Percentiles rank a stretch among this genome's conserved stretches.
These are phyloP conservation scores for Gynostemma pentaphyllum DNA, from an alignment of 306 rosid genomes.

Conservation along the genomic window DNA sequence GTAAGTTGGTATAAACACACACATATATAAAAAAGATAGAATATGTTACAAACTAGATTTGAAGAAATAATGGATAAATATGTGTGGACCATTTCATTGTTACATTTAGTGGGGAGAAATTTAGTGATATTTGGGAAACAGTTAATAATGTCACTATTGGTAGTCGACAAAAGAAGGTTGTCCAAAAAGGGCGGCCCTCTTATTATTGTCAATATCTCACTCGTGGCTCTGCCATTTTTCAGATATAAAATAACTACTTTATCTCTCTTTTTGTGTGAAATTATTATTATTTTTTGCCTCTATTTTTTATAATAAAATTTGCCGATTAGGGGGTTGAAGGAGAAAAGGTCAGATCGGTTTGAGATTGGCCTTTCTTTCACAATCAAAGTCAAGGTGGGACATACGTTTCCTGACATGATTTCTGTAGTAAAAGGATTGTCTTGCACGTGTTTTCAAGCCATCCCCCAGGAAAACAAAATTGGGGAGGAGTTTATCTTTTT, in stretches of 20 bases:
- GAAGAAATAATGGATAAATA: too few species aligned
- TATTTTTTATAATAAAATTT: too few species aligned
- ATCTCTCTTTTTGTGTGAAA: not conserved
- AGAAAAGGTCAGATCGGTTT: not conserved
- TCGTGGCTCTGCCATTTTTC: constrained; percentile 22
- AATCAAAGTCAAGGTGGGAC: not conserved
- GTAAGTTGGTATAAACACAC: too few species aligned
- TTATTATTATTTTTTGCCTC: too few species aligned
- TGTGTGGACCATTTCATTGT: too few species aligned
- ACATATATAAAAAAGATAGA: too few species aligned
- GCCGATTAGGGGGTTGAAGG: too few species aligned
- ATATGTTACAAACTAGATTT: too few species aligned
- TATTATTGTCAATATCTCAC: constrained; percentile 25
- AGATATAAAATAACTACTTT: not conserved
- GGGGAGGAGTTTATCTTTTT: too few species aligned
- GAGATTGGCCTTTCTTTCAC: not conserved
- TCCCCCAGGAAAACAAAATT: not conserved
- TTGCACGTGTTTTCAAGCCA: constrained; percentile 11
- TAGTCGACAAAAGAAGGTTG: constrained; percentile 21
- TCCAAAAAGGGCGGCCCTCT: constrained; percentile 21
- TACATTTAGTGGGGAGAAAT: not conserved
- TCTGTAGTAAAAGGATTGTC: not conserved
- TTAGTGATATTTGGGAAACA: not conserved
- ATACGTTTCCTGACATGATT: not conserved
- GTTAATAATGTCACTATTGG: constrained; percentile 6